phyloP scores from a whole-genome alignment of 768 basidiomycete species.

The Termitomyces sp. region DNA sequence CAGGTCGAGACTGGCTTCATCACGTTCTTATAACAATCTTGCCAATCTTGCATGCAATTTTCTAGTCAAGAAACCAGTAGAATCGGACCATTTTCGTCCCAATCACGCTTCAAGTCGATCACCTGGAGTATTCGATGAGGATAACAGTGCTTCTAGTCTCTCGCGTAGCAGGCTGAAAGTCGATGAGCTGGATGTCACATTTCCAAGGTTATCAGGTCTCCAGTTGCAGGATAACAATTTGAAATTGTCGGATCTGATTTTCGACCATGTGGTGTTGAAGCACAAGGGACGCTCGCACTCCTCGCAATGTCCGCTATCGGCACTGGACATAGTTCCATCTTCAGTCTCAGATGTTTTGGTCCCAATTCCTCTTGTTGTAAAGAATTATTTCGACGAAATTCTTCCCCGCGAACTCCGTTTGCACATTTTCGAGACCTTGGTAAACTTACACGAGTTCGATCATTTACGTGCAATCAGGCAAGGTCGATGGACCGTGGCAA shows the following conservation, averaged over 20 bases:
- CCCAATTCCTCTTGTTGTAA: slow-evolving; percentile 42
- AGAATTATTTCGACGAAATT: slow-evolving; percentile 60
- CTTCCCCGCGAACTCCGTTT: slow-evolving; percentile 71
- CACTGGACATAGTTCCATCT: slow-evolving; percentile 52
- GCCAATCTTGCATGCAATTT: slow-evolving; percentile 57
- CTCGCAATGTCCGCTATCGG: slow-evolving; percentile 55
- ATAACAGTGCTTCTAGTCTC: slow-evolving; percentile 32
- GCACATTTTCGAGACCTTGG: slow-evolving; percentile 47
- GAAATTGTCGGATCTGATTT: neutral
- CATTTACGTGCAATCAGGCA: slow-evolving; percentile 36
- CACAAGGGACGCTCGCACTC: slow-evolving; percentile 59
- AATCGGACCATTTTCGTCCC: neutral
- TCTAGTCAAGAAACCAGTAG: slow-evolving; percentile 35
- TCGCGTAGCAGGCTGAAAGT: slow-evolving; percentile 34
- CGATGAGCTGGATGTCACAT: slow-evolving; percentile 15
- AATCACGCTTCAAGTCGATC: neutral
- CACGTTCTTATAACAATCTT: slow-evolving; percentile 40
- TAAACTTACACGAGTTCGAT: slow-evolving; percentile 56
- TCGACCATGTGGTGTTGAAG: slow-evolving; percentile 21
- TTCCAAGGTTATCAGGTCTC: slow-evolving; percentile 6
- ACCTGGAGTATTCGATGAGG: slow-evolving; percentile 16
- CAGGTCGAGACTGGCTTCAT: slow-evolving; percentile 39
- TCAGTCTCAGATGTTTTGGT: slow-evolving; percentile 43
- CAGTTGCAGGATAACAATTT: slow-evolving; percentile 3
- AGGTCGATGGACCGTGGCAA: slow-evolving; percentile 53